Base-by-base conservation (phyloP, 148 eudicot genomes). In the Rhododendron kiyosumense region DNA sequence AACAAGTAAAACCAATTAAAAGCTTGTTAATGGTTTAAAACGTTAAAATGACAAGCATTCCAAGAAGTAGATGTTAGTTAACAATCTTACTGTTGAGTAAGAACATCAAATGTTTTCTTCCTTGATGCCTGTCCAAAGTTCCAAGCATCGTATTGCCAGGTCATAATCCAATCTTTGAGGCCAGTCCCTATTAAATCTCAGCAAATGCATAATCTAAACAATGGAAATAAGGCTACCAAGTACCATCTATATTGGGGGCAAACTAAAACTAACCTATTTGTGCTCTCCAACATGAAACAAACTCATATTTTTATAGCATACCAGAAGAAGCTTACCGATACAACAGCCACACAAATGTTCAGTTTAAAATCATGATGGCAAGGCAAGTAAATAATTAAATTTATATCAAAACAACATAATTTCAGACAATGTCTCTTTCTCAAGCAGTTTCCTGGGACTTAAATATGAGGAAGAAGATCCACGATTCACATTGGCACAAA, bases 371-470 rank as follows among this genome's bases (percentile, higher is more conserved):
- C 59, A 34, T 22, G 67, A 84, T 10, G 30, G 34, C 46, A 28
- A 28, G 32, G 63, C 3, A 30, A 45, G 22, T 74, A 73, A 73
- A 9, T 32, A 73, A 51, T 69, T 26, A 11, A 30, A 67, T 59
- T 1, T 84, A 4, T 20, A 74, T 51, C 28, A 52, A 11, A 74
- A 74, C 11, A 49, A 69, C 38, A 49, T 22, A 51, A 73, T 49
- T 49, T 78, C 26, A 52, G 3, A 76, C 43, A 2, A 24, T 45
- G 36, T 12, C 73, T 75, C 86, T 34, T 76, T 76, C 32, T 48
- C n/a, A 22, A 69, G 51, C 81, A 84, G 30, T 84, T 49, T 74
- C 79, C 46, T 71, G 79, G 41, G 73, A 46, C 65, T 71, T 46
- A 83, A 26, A 49, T 2, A 38, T 10, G 65, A 49, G 63, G 41